Conservation (phyloP, 805 yeast species). For the Allodekkera sacchari region DNA sequence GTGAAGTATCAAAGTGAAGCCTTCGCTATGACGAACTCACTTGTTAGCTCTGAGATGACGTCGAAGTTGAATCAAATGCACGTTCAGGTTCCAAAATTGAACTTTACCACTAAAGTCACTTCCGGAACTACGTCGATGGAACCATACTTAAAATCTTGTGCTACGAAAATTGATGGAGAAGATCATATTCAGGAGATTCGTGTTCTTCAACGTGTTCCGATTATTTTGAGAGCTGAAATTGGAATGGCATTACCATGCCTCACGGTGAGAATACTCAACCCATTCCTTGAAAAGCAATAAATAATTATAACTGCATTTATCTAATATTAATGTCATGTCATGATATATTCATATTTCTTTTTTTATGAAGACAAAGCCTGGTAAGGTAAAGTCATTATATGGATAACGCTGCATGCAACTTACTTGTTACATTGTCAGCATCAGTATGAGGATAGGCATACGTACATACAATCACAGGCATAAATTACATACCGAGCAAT, state of each 20-base stretch:
- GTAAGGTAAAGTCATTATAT: too few species aligned
- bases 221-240: conserved; percentile 79
- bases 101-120: conserved; percentile 4
- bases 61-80: conserved; percentile 43
- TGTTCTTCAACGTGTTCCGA: conserved; percentile 73
- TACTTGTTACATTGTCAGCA: too few species aligned
- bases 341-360: conserved; percentile 1
- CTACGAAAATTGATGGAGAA: conserved; percentile 54
- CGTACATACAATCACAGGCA: too few species aligned
- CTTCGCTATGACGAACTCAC: conserved; percentile 23
- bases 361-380: too few species aligned
- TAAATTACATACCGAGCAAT: too few species aligned
- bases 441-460: too few species aligned
- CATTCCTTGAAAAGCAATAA: conserved; percentile 37
- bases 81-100: conserved; percentile 19
- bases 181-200: conserved; percentile 70
- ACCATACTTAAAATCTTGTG: conserved; percentile 50
- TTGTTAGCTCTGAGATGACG: conserved; percentile 34
- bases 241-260: conserved; percentile 96
- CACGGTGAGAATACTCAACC: conserved; percentile 86
- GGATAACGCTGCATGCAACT: too few species aligned
- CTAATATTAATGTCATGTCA: conserved; percentile 1
- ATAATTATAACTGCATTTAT: background rate
- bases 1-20: conserved; percentile 46
- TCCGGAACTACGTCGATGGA: conserved; percentile 31